Conservation (phyloP, 2,329 filamentous ascomycete species). For the Sclerotinia borealis region DNA sequence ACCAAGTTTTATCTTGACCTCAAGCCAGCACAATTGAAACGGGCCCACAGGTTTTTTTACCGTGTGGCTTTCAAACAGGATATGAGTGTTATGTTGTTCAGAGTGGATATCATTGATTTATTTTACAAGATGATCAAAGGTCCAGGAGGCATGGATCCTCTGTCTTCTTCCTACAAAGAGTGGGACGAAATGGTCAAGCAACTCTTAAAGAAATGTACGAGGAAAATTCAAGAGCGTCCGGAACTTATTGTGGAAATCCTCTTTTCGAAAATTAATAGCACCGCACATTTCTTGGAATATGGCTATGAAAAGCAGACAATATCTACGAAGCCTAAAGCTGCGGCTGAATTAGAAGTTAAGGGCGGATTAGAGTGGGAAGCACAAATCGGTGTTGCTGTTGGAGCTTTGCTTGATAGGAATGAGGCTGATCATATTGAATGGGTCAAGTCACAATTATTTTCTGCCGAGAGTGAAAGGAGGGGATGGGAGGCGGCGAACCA, state of each 20-base stretch:
- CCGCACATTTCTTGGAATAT: slow-evolving; percentile 82
- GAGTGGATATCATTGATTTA: slow-evolving; percentile 82
- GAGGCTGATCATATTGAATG: slow-evolving; percentile 72
- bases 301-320: slow-evolving; percentile 77
- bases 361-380: slow-evolving; percentile 58
- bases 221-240: slow-evolving; percentile 78
- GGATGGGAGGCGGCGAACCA: slow-evolving; percentile 70
- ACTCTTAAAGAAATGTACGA: slow-evolving; percentile 72
- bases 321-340: slow-evolving; percentile 59
- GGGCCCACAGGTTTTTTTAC: slow-evolving; percentile 90
- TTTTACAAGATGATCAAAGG: slow-evolving; percentile 92
- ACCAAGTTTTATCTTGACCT: slow-evolving; percentile 77
- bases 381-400: slow-evolving; percentile 71
- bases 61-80: slow-evolving; percentile 93
- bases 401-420: slow-evolving; percentile 72
- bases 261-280: slow-evolving; percentile 84
- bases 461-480: slow-evolving; percentile 65
- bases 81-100: slow-evolving; percentile 79
- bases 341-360: slow-evolving; percentile 78
- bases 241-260: slow-evolving; percentile 86
- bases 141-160: slow-evolving; percentile 65
- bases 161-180: slow-evolving; percentile 66
- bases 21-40: slow-evolving; percentile 73
- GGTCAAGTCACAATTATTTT: slow-evolving; percentile 66
- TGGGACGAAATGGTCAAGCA: slow-evolving; percentile 89